Percentiles rank a stretch among this genome's conserved stretches.
phyloP scores from a whole-genome alignment of 805 yeast species.

The Teunomyces funiuensis region DNA sequence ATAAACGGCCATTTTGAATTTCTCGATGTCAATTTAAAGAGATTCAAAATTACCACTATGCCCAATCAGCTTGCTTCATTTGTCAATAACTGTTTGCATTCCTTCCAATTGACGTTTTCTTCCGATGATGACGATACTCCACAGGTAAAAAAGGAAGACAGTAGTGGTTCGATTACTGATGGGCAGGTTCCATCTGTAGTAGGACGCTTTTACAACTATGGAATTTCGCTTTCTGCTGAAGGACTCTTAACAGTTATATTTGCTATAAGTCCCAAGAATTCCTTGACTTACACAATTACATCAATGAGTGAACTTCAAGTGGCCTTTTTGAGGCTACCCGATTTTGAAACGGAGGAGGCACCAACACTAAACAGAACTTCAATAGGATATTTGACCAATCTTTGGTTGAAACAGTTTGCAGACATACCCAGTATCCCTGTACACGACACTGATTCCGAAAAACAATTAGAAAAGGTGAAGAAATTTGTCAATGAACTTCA shows the following conservation, averaged over 20 bases:
- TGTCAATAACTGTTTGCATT: slow-evolving; percentile 20
- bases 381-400: slow-evolving; percentile 20
- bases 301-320: slow-evolving; percentile 25
- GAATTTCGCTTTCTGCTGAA: slow-evolving; percentile 16
- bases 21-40: slow-evolving; percentile 7
- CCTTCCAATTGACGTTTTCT: slow-evolving; percentile 21
- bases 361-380: slow-evolving; percentile 15
- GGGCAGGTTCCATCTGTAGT: slow-evolving; percentile 18
- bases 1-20: slow-evolving; percentile 23
- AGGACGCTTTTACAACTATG: slow-evolving; percentile 29
- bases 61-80: slow-evolving; percentile 16
- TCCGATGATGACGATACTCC: slow-evolving; percentile 11
- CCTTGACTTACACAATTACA: slow-evolving; percentile 24
- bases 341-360: neutral
- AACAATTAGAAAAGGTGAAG: slow-evolving; percentile 7
- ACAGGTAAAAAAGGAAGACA: slow-evolving; percentile 3
- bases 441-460: neutral
- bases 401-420: slow-evolving; percentile 21
- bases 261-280: slow-evolving; percentile 26
- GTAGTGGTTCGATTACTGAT: neutral
- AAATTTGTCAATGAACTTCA: slow-evolving; percentile 16
- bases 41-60: neutral
- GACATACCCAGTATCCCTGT: slow-evolving; percentile 21
- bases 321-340: slow-evolving; percentile 22
- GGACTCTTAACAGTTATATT: slow-evolving; percentile 24